A percentile compares a stretch with the other conserved stretches of the same genome.
Evolutionary conservation across 192 early-diverging fungal genomes (phyloP).

Genomic region (Backusella macrospora): DNA sequence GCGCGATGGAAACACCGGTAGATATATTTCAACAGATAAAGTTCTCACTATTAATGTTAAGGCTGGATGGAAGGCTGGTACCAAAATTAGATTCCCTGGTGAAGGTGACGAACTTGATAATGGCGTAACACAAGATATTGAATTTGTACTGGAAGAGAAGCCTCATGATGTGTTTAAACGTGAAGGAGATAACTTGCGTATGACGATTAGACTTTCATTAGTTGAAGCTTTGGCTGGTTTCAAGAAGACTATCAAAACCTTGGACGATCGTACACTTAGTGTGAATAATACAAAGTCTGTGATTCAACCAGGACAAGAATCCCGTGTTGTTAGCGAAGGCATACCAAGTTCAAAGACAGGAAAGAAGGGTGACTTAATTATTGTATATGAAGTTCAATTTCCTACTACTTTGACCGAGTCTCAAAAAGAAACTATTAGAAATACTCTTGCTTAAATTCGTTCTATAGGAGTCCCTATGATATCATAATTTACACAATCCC

Average conservation of each 20-base stretch:
- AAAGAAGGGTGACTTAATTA: constrained; percentile 85
- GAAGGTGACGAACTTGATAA: constrained; percentile 87
- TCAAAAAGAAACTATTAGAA: constrained; percentile 72
- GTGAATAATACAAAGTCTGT: constrained; percentile 64
- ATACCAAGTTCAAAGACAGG: constrained; percentile 94
- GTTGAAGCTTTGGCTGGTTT: constrained; percentile 85
- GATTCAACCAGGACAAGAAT: constrained; percentile 75
- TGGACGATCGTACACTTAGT: constrained; percentile 73
- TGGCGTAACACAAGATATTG: constrained; percentile 87
- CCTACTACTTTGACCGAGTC: constrained; percentile 66
- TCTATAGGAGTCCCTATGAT: constrained; percentile 6
- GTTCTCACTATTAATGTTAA: constrained; percentile 84
- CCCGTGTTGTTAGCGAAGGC: constrained; percentile 76
- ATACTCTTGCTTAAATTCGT: constrained; percentile 36
- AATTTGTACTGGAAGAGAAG: constrained; percentile 93
- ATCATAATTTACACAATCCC: background rate
- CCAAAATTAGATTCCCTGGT: constrained; percentile 89
- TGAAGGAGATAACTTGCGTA: constrained; percentile 81
- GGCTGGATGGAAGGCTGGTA: constrained; percentile 97
- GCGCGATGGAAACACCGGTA: constrained; percentile 45
- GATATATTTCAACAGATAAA: constrained; percentile 65
- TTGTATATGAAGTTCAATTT: constrained; percentile 80
- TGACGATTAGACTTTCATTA: constrained; percentile 67
- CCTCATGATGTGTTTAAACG: constrained; percentile 86
- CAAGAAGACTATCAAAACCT: constrained; percentile 67